Evolutionary conservation across 1,284 basidiomycete species (phyloP).

Genomic region (Malassezia caprae): DNA sequence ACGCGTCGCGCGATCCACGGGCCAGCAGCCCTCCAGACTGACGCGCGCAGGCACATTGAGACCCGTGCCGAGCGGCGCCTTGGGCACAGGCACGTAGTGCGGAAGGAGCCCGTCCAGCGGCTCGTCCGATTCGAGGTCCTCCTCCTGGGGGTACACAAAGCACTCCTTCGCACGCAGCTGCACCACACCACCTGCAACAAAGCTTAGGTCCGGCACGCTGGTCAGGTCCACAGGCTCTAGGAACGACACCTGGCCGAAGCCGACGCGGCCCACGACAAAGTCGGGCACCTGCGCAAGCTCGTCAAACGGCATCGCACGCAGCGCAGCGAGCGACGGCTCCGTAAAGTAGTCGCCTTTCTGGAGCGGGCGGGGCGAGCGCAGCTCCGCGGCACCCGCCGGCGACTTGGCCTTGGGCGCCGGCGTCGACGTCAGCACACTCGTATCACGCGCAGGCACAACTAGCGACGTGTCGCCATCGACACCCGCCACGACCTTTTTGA

Average conservation of each 20-base stretch:
- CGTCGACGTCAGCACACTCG: constrained; percentile 19
- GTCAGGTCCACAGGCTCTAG: constrained; percentile 79
- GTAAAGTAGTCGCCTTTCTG: constrained; percentile 38
- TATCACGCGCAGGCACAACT: not conserved
- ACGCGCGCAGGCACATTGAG: constrained; percentile 80
- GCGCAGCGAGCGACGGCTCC: constrained; percentile 29
- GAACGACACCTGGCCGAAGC: constrained; percentile 83
- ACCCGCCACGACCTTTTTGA: constrained; percentile 2
- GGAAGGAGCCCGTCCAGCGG: constrained; percentile 37
- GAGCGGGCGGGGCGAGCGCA: constrained; percentile 8
- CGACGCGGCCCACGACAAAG: constrained; percentile 77
- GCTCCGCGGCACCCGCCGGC: constrained; percentile 6
- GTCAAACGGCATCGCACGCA: constrained; percentile 31
- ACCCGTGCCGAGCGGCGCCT: constrained; percentile 63
- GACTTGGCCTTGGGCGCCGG: constrained; percentile 22
- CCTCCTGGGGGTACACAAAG: constrained; percentile 76
- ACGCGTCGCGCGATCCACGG: constrained; percentile 79
- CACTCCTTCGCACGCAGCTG: constrained; percentile 84
- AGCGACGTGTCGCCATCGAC: constrained; percentile 4
- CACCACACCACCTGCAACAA: constrained; percentile 72
- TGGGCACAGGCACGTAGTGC: constrained; percentile 51
- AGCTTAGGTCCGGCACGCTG: constrained; percentile 65
- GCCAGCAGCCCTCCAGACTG: constrained; percentile 72
- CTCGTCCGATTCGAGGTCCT: constrained; percentile 35
- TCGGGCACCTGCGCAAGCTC: constrained; percentile 61